phyloP scores from a whole-genome alignment of 768 basidiomycete genomes.

The Crassisporium funariophilum region DNA sequence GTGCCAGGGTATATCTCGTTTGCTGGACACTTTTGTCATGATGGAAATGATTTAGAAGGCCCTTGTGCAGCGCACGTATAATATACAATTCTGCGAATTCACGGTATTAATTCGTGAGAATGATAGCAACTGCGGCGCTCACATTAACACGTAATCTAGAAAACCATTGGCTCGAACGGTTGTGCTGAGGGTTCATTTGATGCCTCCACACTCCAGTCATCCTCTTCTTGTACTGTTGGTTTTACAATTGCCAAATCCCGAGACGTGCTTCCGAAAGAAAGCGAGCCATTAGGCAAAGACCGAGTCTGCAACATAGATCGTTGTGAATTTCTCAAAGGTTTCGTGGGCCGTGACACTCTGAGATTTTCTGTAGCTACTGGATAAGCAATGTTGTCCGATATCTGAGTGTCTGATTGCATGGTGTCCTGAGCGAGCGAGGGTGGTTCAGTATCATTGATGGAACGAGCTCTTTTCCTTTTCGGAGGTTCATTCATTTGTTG shows the following conservation, averaged over 20 bases:
- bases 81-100: no score
- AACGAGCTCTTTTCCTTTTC: slow-evolving; percentile 38
- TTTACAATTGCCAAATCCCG: slow-evolving; percentile 3
- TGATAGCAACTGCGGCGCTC: no score
- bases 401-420: slow-evolving; percentile 23
- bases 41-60: no score
- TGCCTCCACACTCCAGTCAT: slow-evolving; percentile 42
- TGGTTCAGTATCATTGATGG: no score
- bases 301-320: slow-evolving; percentile 35
- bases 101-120: no score
- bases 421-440: neutral
- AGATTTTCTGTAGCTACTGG: neutral
- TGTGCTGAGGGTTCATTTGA: slow-evolving; percentile 19
- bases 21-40: no score
- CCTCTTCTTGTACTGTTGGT: slow-evolving; percentile 36
- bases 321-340: slow-evolving; percentile 40
- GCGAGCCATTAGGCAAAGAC: slow-evolving; percentile 37
- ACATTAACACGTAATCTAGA: slow-evolving; percentile 10
- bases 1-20: neutral
- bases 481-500: slow-evolving; percentile 10
- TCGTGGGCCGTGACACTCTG: slow-evolving; percentile 33
- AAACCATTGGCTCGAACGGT: slow-evolving; percentile 26
- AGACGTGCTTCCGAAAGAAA: slow-evolving; percentile 14
- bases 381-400: neutral
- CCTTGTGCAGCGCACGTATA: no score